Evolutionary conservation across 2,329 filamentous ascomycete species (phyloP).

Genomic region (Phyllosticta citribraziliensis): DNA sequence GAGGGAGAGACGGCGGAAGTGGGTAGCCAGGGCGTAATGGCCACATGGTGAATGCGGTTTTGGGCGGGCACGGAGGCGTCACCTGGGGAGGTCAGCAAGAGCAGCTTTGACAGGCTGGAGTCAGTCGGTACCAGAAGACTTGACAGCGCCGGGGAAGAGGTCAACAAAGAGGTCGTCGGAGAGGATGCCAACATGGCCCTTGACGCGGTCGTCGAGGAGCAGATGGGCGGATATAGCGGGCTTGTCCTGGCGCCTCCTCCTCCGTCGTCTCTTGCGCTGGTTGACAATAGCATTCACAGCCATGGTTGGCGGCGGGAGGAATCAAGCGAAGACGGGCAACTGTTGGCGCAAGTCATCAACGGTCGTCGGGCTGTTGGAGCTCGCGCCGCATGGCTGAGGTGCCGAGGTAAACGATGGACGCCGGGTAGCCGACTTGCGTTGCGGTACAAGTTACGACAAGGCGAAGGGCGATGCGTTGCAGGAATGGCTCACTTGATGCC

Average conservation of each 20-base stretch:
- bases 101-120: neutral
- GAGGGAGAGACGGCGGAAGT: conserved; percentile 39
- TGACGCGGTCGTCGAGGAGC: conserved; percentile 74
- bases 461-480: neutral
- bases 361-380: neutral
- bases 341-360: neutral
- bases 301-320: neutral
- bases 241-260: conserved; percentile 50
- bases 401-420: conserved; percentile 8
- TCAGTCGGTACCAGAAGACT: conserved; percentile 15
- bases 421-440: neutral
- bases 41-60: conserved; percentile 47
- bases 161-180: conserved; percentile 79
- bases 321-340: neutral
- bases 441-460: neutral
- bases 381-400: neutral
- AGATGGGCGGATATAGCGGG: conserved; percentile 69
- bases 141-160: conserved; percentile 51
- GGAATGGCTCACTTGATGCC: neutral
- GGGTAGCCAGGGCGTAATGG: conserved; percentile 65
- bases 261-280: conserved; percentile 27
- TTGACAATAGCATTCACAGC: conserved; percentile 4
- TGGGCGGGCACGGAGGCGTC: neutral
- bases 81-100: neutral
- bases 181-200: conserved; percentile 74